Conservation (phyloP, 2,329 filamentous ascomycete genomes). For the Amylocarpus encephaloides region DNA sequence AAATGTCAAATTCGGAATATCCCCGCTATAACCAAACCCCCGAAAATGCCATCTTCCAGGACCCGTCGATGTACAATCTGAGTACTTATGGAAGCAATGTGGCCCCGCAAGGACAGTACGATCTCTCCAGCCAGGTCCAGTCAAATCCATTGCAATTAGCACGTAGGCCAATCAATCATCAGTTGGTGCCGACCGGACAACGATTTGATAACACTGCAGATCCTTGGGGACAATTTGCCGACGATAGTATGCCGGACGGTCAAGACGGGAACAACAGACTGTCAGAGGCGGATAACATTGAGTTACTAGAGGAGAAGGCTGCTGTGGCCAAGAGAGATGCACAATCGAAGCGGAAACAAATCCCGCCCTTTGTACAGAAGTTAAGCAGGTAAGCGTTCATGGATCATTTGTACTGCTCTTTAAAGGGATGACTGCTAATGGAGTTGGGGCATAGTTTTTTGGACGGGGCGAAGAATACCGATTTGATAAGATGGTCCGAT, state of each 20-base stretch:
- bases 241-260: slow-evolving; percentile 28
- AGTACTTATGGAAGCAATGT: slow-evolving; percentile 19
- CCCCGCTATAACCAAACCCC: slow-evolving; percentile 44
- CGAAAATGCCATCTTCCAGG: slow-evolving; percentile 32
- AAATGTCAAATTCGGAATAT: slow-evolving; percentile 45
- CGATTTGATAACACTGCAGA: slow-evolving; percentile 28
- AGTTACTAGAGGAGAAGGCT: slow-evolving; percentile 73
- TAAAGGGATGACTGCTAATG: slow-evolving; percentile 23
- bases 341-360: slow-evolving; percentile 85
- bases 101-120: slow-evolving; percentile 22
- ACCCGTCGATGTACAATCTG: slow-evolving; percentile 29
- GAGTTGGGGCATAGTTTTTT: slow-evolving; percentile 61
- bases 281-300: slow-evolving; percentile 63
- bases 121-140: slow-evolving; percentile 20
- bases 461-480: slow-evolving; percentile 86
- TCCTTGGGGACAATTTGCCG: slow-evolving; percentile 37
- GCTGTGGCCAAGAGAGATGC: slow-evolving; percentile 80
- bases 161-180: slow-evolving; percentile 29
- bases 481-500: slow-evolving; percentile 94
- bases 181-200: slow-evolving; percentile 27
- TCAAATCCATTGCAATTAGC: slow-evolving; percentile 21
- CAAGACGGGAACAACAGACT: slow-evolving; percentile 34
- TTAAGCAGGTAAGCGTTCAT: slow-evolving; percentile 70
- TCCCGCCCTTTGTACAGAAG: slow-evolving; percentile 96
- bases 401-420: background rate